These are phyloP conservation scores for Acer yangbiense DNA, from an alignment of 345 rosid species.

Conservation along the genomic window DNA sequence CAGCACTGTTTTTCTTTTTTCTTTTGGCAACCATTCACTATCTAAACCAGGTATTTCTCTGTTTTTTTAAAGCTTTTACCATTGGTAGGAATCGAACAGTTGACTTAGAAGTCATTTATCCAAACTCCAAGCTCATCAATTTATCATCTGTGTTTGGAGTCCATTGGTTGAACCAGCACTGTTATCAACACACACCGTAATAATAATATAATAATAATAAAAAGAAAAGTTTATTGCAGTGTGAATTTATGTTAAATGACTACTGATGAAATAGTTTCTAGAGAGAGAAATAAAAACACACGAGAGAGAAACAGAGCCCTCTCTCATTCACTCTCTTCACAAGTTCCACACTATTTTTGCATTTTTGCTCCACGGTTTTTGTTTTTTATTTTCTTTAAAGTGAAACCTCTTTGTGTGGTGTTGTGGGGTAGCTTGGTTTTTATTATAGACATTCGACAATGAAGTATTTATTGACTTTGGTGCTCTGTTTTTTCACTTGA, in stretches of 20 bases:
- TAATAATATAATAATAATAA: neutral
- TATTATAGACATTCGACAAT: neutral
- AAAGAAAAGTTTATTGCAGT: neutral
- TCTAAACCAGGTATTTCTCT: too few species aligned
- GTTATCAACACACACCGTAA: neutral
- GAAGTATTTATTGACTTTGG: slow-evolving; percentile 18
- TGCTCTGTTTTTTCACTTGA: slow-evolving; percentile 22
- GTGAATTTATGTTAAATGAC: too few species aligned
- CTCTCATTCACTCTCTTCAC: neutral
- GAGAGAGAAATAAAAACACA: neutral
- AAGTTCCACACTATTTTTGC: neutral
- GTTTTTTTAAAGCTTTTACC: too few species aligned
- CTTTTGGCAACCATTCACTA: too few species aligned
- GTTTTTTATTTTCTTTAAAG: neutral
- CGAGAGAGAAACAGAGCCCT: too few species aligned
- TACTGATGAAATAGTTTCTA: neutral
- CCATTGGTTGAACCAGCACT: neutral
- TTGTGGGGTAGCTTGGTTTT: slow-evolving; percentile 33
- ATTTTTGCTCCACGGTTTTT: neutral
- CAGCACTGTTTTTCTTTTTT: neutral
- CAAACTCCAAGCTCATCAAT: too few species aligned
- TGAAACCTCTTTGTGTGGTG: slow-evolving; percentile 23
- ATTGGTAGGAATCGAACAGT: too few species aligned
- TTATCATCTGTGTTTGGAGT: too few species aligned
- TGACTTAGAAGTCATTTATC: too few species aligned